Evolutionary conservation across 2,329 filamentous ascomycete genomes (phyloP), one percentile per base, ranked within the genome.

Genomic region (Echinosphaeria canescens): DNA sequence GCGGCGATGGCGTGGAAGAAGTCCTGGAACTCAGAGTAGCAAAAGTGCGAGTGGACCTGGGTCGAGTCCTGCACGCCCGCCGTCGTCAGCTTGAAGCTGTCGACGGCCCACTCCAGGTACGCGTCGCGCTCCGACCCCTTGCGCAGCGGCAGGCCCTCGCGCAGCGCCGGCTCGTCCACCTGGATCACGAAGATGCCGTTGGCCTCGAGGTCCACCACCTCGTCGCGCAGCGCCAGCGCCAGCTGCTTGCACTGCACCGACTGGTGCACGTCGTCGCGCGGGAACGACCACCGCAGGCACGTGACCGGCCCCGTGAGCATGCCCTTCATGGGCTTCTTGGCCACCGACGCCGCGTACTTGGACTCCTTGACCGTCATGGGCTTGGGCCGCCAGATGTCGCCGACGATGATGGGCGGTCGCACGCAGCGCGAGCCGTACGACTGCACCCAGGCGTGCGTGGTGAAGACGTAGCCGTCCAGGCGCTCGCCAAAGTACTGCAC

Each of bases 21-120:
- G 67, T 98, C 88, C 63, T 98, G 88, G 80, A 98, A 98, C 69
- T 98, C 88, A 28, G 88, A 95, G 75, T 98, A 98, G 59, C 88
- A 98, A 79, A 98, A 98, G 68, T 98, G 88, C 36, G 84, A 93
- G 75, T 98, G 88, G 54, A 98, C 93, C 69, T 98, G 88, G 40
- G 88, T 98, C 31, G 75, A 79, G 56, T 98, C 81, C 59, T 82
- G 60, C 34, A 98, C 85, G 52, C 82, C 88, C 33, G 82, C 73
- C 43, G 84, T 90, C 38, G 85, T 74, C 40, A 98, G 80, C 53
- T 80, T 82, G 82, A 98, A 98, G 43, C 84, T 82, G 61, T 92
- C 75, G 46, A 98, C 88, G 33, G 88, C 88, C 88, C 88, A 98
- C 43, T 75, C 62, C 41, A 98, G 74, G 71, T 98, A 98, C 47